A percentile compares a stretch with the other conserved stretches of the same genome.
These are phyloP conservation scores for Forsythia suspensa DNA, from an alignment of 257 asterid genomes.

Conservation along the genomic window DNA sequence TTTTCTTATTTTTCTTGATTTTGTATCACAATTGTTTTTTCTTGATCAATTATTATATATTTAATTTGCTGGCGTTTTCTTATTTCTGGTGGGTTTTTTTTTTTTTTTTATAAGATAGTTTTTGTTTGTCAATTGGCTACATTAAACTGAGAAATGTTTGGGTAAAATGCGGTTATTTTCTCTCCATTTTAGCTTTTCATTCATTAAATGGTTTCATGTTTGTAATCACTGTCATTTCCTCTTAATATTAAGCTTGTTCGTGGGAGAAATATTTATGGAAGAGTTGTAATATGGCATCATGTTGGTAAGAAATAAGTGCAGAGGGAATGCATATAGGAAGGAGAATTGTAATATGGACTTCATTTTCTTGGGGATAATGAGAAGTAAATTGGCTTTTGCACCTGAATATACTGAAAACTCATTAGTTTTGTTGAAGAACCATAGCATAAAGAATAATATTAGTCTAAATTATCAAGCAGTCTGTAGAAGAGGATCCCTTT, in stretches of 20 bases:
- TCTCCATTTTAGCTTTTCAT: background rate
- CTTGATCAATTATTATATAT: background rate
- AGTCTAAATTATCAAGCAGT: background rate
- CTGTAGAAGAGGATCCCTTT: conserved; percentile 2
- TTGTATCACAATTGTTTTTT: background rate
- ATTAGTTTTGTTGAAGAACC: background rate
- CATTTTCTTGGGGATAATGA: background rate
- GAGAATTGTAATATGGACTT: conserved; percentile 1
- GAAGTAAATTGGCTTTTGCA: background rate
- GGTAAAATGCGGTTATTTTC: conserved; percentile 11
- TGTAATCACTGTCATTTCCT: background rate
- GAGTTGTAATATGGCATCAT: background rate
- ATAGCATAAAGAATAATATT: background rate
- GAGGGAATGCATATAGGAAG: conserved; percentile 16
- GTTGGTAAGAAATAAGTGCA: background rate
- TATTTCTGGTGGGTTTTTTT: conserved; percentile 10
- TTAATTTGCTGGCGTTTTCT: background rate
- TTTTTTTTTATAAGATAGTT: background rate
- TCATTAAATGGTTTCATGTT: background rate
- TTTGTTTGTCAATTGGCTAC: conserved; percentile 1
- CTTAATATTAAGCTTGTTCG: background rate
- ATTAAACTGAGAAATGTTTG: background rate
- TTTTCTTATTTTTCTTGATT: conserved; percentile 16
- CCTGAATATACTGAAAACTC: background rate
- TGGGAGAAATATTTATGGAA: background rate